Evolutionary conservation across 768 basidiomycete species (phyloP).

Genomic region (Ramaria sp.): DNA sequence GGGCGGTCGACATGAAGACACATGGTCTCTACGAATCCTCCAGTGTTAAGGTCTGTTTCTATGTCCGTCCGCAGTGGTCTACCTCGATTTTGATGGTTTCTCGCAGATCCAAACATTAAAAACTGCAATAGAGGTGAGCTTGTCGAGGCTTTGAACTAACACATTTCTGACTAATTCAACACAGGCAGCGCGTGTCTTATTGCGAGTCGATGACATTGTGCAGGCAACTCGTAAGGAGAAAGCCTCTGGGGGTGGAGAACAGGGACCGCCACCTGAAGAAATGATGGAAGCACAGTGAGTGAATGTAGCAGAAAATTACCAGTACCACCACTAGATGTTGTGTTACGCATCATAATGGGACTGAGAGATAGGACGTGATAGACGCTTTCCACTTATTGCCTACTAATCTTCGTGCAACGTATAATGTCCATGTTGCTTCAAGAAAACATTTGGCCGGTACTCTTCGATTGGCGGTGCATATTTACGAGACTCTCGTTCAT

Average conservation of each 20-base stretch:
- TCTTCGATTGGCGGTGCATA: too few relatives aligned
- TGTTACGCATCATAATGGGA: neutral
- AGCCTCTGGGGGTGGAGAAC: constrained; percentile 35
- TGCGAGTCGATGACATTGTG: constrained; percentile 91
- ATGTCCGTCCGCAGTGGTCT: neutral
- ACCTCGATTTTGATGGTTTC: neutral
- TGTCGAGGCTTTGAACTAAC: neutral
- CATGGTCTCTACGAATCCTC: constrained; percentile 95
- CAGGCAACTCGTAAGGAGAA: constrained; percentile 74
- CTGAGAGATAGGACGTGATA: too few relatives aligned
- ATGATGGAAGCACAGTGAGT: constrained; percentile 29
- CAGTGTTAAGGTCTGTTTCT: constrained; percentile 69
- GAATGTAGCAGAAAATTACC: too few relatives aligned
- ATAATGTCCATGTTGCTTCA: too few relatives aligned
- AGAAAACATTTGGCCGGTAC: too few relatives aligned
- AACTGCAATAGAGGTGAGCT: constrained; percentile 82
- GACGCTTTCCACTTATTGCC: too few relatives aligned
- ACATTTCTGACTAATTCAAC: neutral
- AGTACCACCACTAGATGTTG: neutral
- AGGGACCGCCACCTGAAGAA: constrained; percentile 42
- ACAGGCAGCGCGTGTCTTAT: constrained; percentile 79
- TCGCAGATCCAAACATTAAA: constrained; percentile 87
- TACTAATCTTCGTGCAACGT: too few relatives aligned
- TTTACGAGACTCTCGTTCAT: too few relatives aligned
- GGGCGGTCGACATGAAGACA: constrained; percentile 89